A percentile compares a stretch with the other conserved stretches of the same genome.
These are phyloP conservation scores for Plenodomus tracheiphilus DNA, from an alignment of 2,329 filamentous ascomycete genomes.

Conservation along the genomic window DNA sequence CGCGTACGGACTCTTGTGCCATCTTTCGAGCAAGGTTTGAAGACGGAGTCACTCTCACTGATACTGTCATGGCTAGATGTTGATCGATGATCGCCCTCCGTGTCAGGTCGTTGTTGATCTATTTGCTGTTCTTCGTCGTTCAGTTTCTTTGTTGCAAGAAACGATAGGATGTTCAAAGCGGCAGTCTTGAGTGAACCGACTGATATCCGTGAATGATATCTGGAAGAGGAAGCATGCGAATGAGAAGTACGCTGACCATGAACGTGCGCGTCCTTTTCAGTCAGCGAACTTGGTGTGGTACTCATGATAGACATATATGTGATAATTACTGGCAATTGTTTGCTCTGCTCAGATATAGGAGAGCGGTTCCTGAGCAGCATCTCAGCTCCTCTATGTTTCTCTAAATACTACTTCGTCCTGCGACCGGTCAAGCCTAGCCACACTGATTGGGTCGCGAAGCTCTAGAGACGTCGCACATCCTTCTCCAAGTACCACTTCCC, in stretches of 20 bases:
- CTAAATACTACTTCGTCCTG: not conserved
- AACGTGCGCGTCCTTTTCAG: not conserved
- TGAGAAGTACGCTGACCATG: not conserved
- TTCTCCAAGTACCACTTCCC: constrained; percentile 1
- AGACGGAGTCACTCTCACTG: no score
- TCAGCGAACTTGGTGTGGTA: not conserved
- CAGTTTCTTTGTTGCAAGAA: no score
- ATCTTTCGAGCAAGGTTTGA: not conserved
- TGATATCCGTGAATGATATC: not conserved
- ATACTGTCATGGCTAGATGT: no score
- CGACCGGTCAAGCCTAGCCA: not conserved
- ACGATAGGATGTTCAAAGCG: not conserved
- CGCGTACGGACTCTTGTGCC: constrained; percentile 4
- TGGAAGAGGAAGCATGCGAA: not conserved
- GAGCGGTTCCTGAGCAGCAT: no score
- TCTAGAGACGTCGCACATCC: not conserved
- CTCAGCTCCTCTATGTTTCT: no score
- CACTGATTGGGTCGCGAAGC: not conserved
- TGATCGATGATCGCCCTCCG: no score
- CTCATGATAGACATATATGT: not conserved
- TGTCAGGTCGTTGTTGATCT: no score
- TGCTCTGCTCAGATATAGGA: no score
- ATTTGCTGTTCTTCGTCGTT: no score
- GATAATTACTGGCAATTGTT: no score
- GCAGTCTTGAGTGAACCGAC: not conserved